Base-by-base conservation (phyloP, 1,284 basidiomycete species). In the Athelia psychrophila region DNA sequence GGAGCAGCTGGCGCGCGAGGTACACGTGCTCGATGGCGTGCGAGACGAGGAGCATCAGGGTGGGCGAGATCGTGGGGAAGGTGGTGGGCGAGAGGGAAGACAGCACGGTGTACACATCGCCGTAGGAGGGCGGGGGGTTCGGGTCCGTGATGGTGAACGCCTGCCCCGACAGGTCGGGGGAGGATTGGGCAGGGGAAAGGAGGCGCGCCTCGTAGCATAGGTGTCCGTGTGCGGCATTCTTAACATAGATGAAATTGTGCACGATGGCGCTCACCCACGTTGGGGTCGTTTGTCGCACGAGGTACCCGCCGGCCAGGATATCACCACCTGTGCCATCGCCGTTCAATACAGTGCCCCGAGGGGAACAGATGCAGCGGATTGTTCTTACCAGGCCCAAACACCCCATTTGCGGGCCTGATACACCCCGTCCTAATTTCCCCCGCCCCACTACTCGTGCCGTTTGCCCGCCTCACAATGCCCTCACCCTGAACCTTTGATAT, bases 321-420 rank as follows among this genome's bases (percentile, higher is more conserved):
- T 90, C 88, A 2, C 88, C 88, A 22, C 86, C 38, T 42, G n/a
- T n/a, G 16, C 16, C 16, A n/a, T n/a, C n/a, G n/a, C n/a, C n/a
- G n/a, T n/a, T n/a, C n/a, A n/a, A n/a, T n/a, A n/a, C n/a, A n/a
- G n/a, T n/a, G n/a, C n/a, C n/a, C n/a, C n/a, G n/a, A n/a, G n/a
- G n/a, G n/a, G n/a, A n/a, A n/a, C n/a, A n/a, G n/a, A n/a, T n/a
- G n/a, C n/a, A n/a, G n/a, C n/a, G n/a, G n/a, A n/a, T n/a, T n/a
- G n/a, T n/a, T n/a, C 20, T 42, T n/a, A 42, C 38, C 80, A 2
- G 86, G 81, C 1, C 87, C 88, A 62, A 80, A 90, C 1, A 88
- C 68, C 0, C 84, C 87, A 56, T 90, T 90, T 0, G 87, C 86
- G 2, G 88, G 88, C 15, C 88, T 79, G 36, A 91, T 71, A 56